Base-by-base conservation (phyloP, 306 rosid species). In the Cyamopsis tetragonoloba region DNA sequence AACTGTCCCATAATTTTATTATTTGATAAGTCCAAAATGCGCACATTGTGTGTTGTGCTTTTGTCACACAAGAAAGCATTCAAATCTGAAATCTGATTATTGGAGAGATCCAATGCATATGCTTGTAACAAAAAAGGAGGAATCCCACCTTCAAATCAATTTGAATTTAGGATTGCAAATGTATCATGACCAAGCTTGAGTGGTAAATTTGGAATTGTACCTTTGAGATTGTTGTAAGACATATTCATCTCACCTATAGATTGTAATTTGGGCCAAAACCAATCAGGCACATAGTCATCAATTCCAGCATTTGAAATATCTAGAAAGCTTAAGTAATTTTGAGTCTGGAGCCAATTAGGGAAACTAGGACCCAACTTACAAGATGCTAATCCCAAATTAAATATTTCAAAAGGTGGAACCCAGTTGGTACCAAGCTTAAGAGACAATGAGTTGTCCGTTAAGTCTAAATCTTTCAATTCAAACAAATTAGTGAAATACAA, bases 261-360 rank as follows among this genome's bases (percentile, higher is more conserved):
- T 15, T 15, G 12, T 0, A 14, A 31, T 7, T 22, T 42, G 0
- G 3, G 0, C 74, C 80, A 75, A 75, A 75, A 13, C 57, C 70
- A 37, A 0, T 62, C 39, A 3, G 77, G 73, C n/a, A 63, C 19
- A 1, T 4, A 12, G 17, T 13, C 68, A 1, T 7, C n/a, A 24
- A 77, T 14, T 10, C 15, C 9, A 1, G 2, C 17, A 32, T 62
- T 1, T 4, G 77, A 62, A 43, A 61, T 62, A 19, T 69, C 38
- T 0, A 68, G 17, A 4, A 0, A 2, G 0, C 0, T 0, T 0
- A 70, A 2, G 2, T 4, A 0, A 1, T 1, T 7, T 27, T 43
- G 8, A 39, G 5, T 1, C 2, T 34, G 28, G 23, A 77, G 60
- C 77, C 77, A 77, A 22, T 20, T 35, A 14, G 62, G 48, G 32